Evolutionary conservation across 1,284 basidiomycete species (phyloP), one percentile per base, ranked within the genome.

Genomic region (Ceratobasidium sp.): DNA sequence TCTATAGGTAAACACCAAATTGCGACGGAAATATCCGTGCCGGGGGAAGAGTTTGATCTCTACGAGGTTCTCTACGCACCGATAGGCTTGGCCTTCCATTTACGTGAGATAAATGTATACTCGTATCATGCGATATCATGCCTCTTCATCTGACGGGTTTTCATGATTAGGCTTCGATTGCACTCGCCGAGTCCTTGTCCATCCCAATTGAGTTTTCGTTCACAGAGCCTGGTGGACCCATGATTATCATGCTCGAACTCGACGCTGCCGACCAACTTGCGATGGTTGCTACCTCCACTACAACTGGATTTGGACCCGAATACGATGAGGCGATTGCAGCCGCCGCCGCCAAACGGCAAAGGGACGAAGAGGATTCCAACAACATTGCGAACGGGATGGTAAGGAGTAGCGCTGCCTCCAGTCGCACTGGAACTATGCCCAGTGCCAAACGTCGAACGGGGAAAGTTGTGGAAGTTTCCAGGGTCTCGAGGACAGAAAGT

Each of bases 51-150:
- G 73, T 92, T 92, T 72, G 89, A 92, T 57, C 76, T 82, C 0
- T 92, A 92, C 73, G 83, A 89, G 52, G 78, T 91, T 7, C 81
- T 80, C 71, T 77, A 80, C 2, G 77, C 83, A 14, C 87, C 89
- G 0, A 82, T 83, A 47, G 85, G 84, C 1, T 82, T 93, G 60
- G 85, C 85, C 1, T 91, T 92, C 73, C 90, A 91, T 77, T 77
- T 93, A 46, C 85, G 87, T 41, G 90, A 93, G 77, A 91, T 93
- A 77, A 89, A 86, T 73, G 90, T 91, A 73, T 71, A 82, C 76
- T 16, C 36, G 21, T 21, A 23, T 4, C n/a, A 29, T 58, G 64
- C 62, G 23, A 44, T 44, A 44, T 42, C 58, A 70, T 49, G 30
- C 59, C 16, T 47, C 56, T 73, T 30, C 1, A 6, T 69, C 42